Base-by-base conservation (phyloP, 257 asterid genomes). In the Solanum medicagineum region DNA sequence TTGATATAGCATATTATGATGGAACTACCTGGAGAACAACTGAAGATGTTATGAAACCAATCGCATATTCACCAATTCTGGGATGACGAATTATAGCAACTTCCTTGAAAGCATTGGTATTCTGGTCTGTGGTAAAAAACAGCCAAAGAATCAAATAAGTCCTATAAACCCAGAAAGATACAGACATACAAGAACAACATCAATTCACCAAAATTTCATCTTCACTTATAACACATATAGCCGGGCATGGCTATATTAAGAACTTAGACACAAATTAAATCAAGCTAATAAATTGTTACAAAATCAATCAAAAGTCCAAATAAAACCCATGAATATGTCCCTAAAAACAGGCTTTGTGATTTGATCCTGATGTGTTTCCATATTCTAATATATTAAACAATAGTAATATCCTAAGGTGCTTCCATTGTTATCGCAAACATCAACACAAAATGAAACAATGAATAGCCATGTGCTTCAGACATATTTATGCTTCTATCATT, bases 31-130 rank as follows among this genome's bases (percentile, higher is more conserved):
- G 98, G 81, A 95, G 98, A 82, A 93, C 87, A 55, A 95, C 93
- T 45, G 98, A 87, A 29, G 98, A 95, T 45, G 98, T 95, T 59
- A 95, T 94, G 87, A 95, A 95, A 85, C 98, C 98, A 36, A 94
- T 81, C 47, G 95, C 98, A 89, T 95, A 95, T 93, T 95, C 98
- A 84, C 98, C 98, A 87, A 91, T 90, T 89, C 98, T 98, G 85
- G 98, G 98, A 91, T 95, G 98, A 11, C 96, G 97, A 56, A 95
- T 92, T 83, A 95, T 95, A 62, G 98, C 98, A 42, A 95, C 98
- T 90, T 95, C 98, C 95, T 95, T 95, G 93, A 95, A 95, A 88
- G 98, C 98, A 85, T 94, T 92, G 75, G 97, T 93, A 84, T 95
- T 90, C 86, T 95, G 97, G 88, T 95, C 98, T 94, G 95, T 19